These are phyloP conservation scores for Stagonosporopsis chrysanthemi DNA, from an alignment of 2,329 filamentous ascomycete species.

Conservation along the genomic window DNA sequence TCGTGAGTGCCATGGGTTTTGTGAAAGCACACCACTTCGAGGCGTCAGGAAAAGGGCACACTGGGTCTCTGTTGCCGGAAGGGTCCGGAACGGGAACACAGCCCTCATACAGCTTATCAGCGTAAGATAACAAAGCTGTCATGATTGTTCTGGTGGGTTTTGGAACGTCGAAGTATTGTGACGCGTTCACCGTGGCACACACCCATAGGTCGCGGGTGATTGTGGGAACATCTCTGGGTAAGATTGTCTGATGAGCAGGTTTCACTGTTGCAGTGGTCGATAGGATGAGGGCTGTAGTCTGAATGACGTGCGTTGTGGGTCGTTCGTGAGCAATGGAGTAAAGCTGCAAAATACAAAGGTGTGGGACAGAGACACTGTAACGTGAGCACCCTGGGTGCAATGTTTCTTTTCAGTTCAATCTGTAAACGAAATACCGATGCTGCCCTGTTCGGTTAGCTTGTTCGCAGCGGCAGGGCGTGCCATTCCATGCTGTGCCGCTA, in stretches of 20 bases:
- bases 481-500: slow-evolving; percentile 2
- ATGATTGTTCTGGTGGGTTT: slow-evolving; percentile 1
- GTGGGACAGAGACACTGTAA: not conserved
- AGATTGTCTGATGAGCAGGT: slow-evolving; percentile 3
- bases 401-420: not conserved
- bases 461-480: not conserved
- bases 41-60: slow-evolving; percentile 2
- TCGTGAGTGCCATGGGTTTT: not conserved
- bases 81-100: not conserved
- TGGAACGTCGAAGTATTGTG: slow-evolving; percentile 1
- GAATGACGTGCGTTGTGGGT: slow-evolving; percentile 1
- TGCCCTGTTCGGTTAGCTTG: not conserved
- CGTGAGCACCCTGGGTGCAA: not conserved
- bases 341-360: slow-evolving; percentile 2
- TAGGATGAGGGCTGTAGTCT: not conserved
- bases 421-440: slow-evolving; percentile 1
- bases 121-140: slow-evolving; percentile 2
- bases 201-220: slow-evolving; percentile 2
- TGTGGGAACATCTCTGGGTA: not conserved
- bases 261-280: not conserved
- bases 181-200: slow-evolving; percentile 3
- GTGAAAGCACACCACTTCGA: slow-evolving; percentile 4
- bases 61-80: slow-evolving; percentile 1
- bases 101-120: not conserved
- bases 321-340: slow-evolving; percentile 1